A percentile compares a stretch with the other conserved stretches of the same genome.
Evolutionary conservation across 108 stramenopile genomes (phyloP).

Genomic region (Parietichytrium sp.): DNA sequence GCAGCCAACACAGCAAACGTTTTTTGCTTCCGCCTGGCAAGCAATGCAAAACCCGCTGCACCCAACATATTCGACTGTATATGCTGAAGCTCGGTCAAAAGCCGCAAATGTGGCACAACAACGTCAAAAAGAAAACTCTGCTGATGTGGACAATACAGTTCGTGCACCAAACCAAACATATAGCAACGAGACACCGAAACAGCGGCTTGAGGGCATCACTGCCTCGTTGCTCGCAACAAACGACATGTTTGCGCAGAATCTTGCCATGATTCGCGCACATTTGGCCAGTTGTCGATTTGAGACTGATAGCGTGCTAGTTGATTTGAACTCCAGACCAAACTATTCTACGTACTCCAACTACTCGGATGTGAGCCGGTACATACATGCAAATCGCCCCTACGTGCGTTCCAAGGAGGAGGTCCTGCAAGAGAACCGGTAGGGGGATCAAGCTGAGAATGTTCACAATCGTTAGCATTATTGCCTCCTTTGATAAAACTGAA

Average conservation of each 20-base stretch:
- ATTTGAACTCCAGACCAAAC: neutral
- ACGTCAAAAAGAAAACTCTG: no score
- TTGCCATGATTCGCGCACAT: slow-evolving; percentile 13
- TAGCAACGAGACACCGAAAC: no score
- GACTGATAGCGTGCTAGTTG: slow-evolving; percentile 14
- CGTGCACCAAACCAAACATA: no score
- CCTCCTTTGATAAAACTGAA: no score
- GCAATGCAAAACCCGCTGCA: neutral
- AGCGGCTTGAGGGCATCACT: neutral
- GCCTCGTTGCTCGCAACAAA: slow-evolving; percentile 14
- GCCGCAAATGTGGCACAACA: no score
- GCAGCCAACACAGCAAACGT: neutral
- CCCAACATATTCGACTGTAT: neutral
- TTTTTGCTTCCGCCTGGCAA: neutral
- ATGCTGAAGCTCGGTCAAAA: neutral
- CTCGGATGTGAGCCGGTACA: neutral
- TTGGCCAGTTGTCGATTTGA: neutral
- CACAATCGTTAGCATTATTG: no score
- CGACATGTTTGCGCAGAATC: slow-evolving; percentile 9
- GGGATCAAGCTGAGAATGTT: no score
- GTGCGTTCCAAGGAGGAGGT: slow-evolving; percentile 12
- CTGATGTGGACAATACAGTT: no score
- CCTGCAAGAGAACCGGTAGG: slow-evolving; percentile 12
- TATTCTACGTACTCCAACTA: neutral
- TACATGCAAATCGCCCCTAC: neutral